Evolutionary conservation across 2,329 filamentous ascomycete species (phyloP).

Genomic region (Pyrenochaeta sp.): DNA sequence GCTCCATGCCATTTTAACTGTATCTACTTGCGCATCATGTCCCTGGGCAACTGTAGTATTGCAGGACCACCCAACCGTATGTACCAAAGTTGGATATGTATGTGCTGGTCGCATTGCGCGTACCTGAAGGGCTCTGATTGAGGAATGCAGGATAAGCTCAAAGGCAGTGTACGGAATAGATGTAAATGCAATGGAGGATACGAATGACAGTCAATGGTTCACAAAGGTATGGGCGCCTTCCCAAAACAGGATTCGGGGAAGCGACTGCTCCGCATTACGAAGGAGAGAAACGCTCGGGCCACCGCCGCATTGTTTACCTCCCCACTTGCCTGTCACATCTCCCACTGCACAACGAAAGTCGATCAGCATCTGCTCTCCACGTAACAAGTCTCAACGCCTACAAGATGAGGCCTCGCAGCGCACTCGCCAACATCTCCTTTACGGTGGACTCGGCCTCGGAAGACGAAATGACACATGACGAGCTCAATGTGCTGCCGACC

Average conservation of each 20-base stretch:
- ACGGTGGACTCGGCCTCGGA: slow-evolving; percentile 53
- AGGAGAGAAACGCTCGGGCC: background rate
- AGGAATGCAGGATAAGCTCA: no score
- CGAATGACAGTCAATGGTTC: background rate
- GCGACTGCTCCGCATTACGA: background rate
- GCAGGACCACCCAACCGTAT: no score
- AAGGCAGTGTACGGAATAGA: no score
- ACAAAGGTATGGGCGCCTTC: background rate
- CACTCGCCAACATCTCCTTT: slow-evolving; percentile 46
- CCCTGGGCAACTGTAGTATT: no score
- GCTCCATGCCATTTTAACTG: no score
- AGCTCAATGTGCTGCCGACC: slow-evolving; percentile 47
- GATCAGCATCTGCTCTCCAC: background rate
- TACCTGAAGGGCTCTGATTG: no score
- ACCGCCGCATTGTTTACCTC: slow-evolving; percentile 14
- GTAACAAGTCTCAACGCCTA: background rate
- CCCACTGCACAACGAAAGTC: slow-evolving; percentile 1
- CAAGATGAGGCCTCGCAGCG: slow-evolving; percentile 45
- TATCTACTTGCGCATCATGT: no score
- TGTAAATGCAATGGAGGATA: no score
- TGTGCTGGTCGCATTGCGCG: no score
- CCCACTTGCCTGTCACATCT: slow-evolving; percentile 3
- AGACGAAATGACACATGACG: slow-evolving; percentile 50
- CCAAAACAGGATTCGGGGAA: background rate
- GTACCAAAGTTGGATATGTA: no score